These are phyloP conservation scores for Coemansia sp. DNA, from an alignment of 192 early-diverging fungal species.

Conservation along the genomic window DNA sequence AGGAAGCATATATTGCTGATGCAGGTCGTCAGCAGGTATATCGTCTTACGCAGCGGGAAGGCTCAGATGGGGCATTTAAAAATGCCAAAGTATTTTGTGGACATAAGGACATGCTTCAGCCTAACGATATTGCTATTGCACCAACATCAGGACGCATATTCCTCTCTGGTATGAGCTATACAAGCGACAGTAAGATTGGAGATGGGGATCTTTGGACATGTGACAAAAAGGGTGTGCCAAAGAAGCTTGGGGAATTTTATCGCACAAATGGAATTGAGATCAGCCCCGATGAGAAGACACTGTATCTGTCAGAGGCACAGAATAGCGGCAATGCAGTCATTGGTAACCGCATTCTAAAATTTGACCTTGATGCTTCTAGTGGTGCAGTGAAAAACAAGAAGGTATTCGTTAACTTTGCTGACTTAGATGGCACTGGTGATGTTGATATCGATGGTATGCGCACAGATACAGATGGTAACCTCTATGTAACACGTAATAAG, in stretches of 20 bases:
- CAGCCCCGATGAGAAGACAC: constrained; percentile 54
- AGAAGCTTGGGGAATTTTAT: constrained; percentile 29
- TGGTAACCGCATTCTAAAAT: constrained; percentile 52
- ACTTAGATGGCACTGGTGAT: constrained; percentile 43
- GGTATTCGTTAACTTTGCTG: constrained; percentile 52
- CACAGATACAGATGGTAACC: constrained; percentile 53
- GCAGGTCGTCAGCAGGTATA: constrained; percentile 43
- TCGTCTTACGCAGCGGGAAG: constrained; percentile 11
- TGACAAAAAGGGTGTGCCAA: constrained; percentile 37
- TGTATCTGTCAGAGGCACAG: constrained; percentile 58
- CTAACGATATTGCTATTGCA: constrained; percentile 57
- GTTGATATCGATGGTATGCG: constrained; percentile 61
- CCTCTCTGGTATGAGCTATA: constrained; percentile 51
- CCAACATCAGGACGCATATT: constrained; percentile 34
- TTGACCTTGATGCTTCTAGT: constrained; percentile 38
- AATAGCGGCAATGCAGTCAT: constrained; percentile 42
- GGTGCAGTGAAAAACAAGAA: constrained; percentile 31
- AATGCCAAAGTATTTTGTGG: constrained; percentile 32
- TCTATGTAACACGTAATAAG: constrained; percentile 58
- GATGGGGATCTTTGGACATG: constrained; percentile 58
- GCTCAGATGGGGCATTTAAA: constrained; percentile 7
- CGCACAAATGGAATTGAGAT: constrained; percentile 64
- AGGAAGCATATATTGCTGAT: constrained; percentile 49
- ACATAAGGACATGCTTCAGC: constrained; percentile 38
- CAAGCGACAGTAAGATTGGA: constrained; percentile 29